A percentile compares a stretch with the other conserved stretches of the same genome.
phyloP scores from a whole-genome alignment of 805 yeast species.

The Hagleromyces aurorensis region DNA sequence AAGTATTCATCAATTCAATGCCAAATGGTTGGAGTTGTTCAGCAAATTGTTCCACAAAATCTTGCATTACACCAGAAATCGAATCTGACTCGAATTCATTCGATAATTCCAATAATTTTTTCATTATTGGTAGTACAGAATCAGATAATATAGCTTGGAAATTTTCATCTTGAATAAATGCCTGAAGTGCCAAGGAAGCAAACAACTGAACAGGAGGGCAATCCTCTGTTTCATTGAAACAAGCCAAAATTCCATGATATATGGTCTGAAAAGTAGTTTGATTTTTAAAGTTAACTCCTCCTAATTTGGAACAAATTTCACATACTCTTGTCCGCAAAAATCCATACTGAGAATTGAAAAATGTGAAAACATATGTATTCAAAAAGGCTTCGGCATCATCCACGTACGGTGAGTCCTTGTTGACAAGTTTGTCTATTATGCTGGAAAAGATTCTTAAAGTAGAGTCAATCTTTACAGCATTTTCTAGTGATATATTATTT shows the following conservation, averaged over 20 bases:
- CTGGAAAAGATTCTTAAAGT: conserved; percentile 71
- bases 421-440: conserved; percentile 50
- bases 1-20: conserved; percentile 51
- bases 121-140: conserved; percentile 75
- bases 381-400: conserved; percentile 65
- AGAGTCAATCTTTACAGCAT: conserved; percentile 68
- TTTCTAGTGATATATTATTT: conserved; percentile 33
- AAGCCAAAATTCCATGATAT: conserved; percentile 39
- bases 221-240: conserved; percentile 37
- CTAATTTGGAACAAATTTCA: conserved; percentile 57
- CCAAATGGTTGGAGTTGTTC: conserved; percentile 90
- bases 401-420: conserved; percentile 47
- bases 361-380: conserved; percentile 58
- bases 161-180: conserved; percentile 54
- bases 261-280: conserved; percentile 32
- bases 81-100: conserved; percentile 82
- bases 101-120: conserved; percentile 62
- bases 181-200: conserved; percentile 80
- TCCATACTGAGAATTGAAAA: conserved; percentile 49
- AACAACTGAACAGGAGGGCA: conserved; percentile 71
- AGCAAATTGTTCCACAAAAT: conserved; percentile 82
- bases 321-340: conserved; percentile 72
- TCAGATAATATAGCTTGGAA: conserved; percentile 62
- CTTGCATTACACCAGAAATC: conserved; percentile 87
- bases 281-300: conserved; percentile 47